Conservation (phyloP, 169 alveolate species). For the Babesia bovis region DNA sequence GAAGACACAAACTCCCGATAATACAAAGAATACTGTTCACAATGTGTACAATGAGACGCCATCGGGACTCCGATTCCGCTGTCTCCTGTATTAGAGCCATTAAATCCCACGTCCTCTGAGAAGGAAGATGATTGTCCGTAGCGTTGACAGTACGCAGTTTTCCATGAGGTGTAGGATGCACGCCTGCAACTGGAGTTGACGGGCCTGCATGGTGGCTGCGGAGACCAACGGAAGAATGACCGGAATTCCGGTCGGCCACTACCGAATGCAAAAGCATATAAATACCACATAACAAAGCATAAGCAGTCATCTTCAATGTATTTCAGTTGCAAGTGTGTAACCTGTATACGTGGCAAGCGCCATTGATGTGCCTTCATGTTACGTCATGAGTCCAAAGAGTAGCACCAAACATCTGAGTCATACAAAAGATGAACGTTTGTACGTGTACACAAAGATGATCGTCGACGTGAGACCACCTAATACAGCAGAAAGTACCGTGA, state of each 20-base stretch:
- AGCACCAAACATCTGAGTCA: background rate
- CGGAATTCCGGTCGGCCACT: slow-evolving; percentile 2
- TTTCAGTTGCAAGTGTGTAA: slow-evolving; percentile 12
- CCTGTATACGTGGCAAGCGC: background rate
- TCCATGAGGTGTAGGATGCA: background rate
- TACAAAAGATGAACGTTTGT: slow-evolving; percentile 13
- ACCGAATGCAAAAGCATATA: background rate
- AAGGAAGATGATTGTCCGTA: background rate
- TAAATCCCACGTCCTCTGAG: background rate
- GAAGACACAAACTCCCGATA: slow-evolving; percentile 9
- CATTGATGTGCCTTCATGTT: slow-evolving; percentile 6
- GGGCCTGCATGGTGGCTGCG: background rate
- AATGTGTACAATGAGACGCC: slow-evolving; percentile 4
- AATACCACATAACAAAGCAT: background rate
- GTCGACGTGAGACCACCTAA: slow-evolving; percentile 20
- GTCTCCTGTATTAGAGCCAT: slow-evolving; percentile 5
- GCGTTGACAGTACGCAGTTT: background rate
- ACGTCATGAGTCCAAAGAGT: background rate
- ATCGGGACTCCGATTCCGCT: background rate
- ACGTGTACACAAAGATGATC: slow-evolving; percentile 16
- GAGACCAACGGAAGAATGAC: background rate
- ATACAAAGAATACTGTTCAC: slow-evolving; percentile 5
- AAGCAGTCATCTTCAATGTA: background rate
- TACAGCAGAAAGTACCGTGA: background rate
- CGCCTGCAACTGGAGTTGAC: background rate